Evolutionary conservation across 306 rosid genomes (phyloP), one percentile per base, ranked within the genome.

Genomic region (Canavalia gladiata): DNA sequence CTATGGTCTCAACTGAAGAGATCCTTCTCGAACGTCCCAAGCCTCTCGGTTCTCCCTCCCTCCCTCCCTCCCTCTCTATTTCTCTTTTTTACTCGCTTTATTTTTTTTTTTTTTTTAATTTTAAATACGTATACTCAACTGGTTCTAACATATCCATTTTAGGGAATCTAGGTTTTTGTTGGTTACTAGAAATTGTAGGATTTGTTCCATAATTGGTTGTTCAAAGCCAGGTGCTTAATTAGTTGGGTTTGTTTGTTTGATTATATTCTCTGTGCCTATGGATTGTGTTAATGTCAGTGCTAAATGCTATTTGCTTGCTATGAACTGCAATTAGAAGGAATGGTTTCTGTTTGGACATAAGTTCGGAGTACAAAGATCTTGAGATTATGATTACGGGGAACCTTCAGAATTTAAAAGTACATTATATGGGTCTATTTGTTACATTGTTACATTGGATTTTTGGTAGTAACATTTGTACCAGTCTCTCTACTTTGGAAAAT

Each of bases 1-100:
- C 99, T 45, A 87, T 95, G 97, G 90, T 95, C 41, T 95, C 99
- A 82, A 95, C 99, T 0, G 99, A 95, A 67, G 99, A 95, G 88
- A 93, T 95, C 79, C 67, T 90, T 60, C 92, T 95, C 4, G 97
- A 95, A 85, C 97, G 97, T 28, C 95, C 99, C 51, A 90, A 90
- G 86, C 93, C 97, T 63, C 97, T 87, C 0, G 98, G 98, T 94
- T 63, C 46, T 63, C 55, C 6, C 74, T 66, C 47, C 25, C 57
- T 65, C 1, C 49, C 47, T 47, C 28, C 3, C 10, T 11, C 6
- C 3, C 39, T 47, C 18, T n/a, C 37, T 2, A 0, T 5, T 10
- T 51, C 4, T 51, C 12, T 2, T 25, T 29, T 29, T 29, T 0
- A 1, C 6, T 3, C 7, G 68, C 1, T 34, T 34, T 4, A 1